phyloP scores from a whole-genome alignment of 371 early-diverging fungal species.

The Mortierella sp. region DNA sequence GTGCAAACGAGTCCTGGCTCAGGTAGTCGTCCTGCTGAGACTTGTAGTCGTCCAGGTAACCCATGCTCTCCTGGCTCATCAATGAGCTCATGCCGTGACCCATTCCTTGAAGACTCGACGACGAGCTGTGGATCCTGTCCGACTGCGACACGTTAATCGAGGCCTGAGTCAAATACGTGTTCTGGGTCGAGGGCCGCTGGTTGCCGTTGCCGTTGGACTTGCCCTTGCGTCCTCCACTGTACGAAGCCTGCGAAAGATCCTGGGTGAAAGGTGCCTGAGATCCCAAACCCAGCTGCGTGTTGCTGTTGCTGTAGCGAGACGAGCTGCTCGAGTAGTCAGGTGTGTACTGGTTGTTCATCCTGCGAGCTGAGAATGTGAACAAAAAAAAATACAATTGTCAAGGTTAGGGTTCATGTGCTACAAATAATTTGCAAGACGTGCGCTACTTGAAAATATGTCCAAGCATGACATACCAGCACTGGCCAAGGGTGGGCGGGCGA shows the following conservation, averaged over 20 bases:
- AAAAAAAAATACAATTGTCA: background rate
- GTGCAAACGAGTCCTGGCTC: slow-evolving; percentile 62
- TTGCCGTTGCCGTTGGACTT: slow-evolving; percentile 25
- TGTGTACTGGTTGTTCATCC: slow-evolving; percentile 63
- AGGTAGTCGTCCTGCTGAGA: slow-evolving; percentile 70
- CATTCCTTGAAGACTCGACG: slow-evolving; percentile 20
- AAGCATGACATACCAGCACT: slow-evolving; percentile 57
- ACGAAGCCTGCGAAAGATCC: slow-evolving; percentile 73
- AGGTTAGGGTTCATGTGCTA: background rate
- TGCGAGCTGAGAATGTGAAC: slow-evolving; percentile 59
- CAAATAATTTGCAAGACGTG: too few relatives aligned
- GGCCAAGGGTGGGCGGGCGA: slow-evolving; percentile 72
- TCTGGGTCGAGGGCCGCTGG: slow-evolving; percentile 53
- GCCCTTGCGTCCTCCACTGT: slow-evolving; percentile 54
- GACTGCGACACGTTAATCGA: slow-evolving; percentile 70
- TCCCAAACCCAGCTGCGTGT: slow-evolving; percentile 71
- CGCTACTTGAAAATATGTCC: too few relatives aligned
- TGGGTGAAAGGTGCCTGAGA: slow-evolving; percentile 80
- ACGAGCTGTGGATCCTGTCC: slow-evolving; percentile 65
- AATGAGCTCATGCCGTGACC: slow-evolving; percentile 49
- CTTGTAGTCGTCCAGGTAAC: slow-evolving; percentile 70
- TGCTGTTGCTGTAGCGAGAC: slow-evolving; percentile 59
- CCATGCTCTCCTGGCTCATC: slow-evolving; percentile 68
- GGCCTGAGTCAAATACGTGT: slow-evolving; percentile 53
- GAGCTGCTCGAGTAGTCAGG: slow-evolving; percentile 72